Base-by-base conservation (phyloP, 1,139 yeast genomes). In the Hemisphaericaspora lyxosophila region DNA sequence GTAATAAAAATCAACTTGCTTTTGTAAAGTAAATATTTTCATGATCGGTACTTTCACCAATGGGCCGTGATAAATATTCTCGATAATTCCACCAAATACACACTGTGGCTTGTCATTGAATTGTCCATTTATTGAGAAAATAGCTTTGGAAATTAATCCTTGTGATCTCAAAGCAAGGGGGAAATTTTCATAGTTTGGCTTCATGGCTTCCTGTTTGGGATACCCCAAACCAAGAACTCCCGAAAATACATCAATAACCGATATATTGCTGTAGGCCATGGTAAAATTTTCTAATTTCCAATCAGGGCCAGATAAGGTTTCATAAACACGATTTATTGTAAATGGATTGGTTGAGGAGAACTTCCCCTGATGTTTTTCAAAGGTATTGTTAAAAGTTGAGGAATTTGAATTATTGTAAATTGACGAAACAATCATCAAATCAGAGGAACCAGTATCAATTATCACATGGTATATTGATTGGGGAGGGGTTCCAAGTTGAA, bases 391-490 rank as follows among this genome's bases (percentile, higher is more conserved):
- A 24, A 43, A 46, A 3, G 51, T 36, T 3, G 38, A 18, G 12
- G 60, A 54, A 5, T 38, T 31, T 5, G 34, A 22, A 6, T 33
- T 22, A 12, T 42, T 25, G 32, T 40, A 57, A n/a, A 34, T 34
- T 1, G 39, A 20, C 4, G 34, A 26, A n/a, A 47, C 31, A 7
- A 57, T 31, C 4, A 52, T 46, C 26, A 56, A 45, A 33, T 55
- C 60, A 5, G 60, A 42, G 11, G 59, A 55, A 3, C 61, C 61
- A 15, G 60, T 54, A 32, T 56, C 62, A 4, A 57, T 35, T 4
- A 48, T 40, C 14, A 51, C 41, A n/a, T 42, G 33, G 4, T 39
- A 13, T 11, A 55, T 29, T 7, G 22, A 8, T 34, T 54, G 59
- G 1, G 39, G 38, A 1, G 56, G 54, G 3, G 50, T 45, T 1